phyloP scores from a whole-genome alignment of 768 basidiomycete genomes.

The Hydnum rufescens region DNA sequence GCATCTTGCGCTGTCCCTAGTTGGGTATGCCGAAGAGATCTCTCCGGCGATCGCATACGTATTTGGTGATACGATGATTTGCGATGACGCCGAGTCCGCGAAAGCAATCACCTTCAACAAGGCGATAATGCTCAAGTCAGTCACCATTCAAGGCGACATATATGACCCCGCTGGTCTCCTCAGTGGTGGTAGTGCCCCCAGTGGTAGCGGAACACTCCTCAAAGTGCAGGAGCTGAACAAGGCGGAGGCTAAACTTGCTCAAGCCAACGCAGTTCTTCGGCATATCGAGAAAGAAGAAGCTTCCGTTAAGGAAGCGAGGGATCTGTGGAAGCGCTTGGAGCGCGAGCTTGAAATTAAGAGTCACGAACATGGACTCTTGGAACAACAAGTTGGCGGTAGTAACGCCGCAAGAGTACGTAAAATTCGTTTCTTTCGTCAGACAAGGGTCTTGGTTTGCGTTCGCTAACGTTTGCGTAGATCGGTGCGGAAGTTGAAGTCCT shows the following conservation, averaged over 20 bases:
- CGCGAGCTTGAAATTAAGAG: constrained; percentile 73
- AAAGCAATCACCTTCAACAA: constrained; percentile 68
- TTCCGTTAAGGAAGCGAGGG: constrained; percentile 30
- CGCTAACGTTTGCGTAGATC: too few species aligned
- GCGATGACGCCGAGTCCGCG: constrained; percentile 71
- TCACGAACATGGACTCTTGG: constrained; percentile 64
- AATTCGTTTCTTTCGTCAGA: neutral
- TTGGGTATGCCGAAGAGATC: constrained; percentile 66
- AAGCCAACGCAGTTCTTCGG: constrained; percentile 28
- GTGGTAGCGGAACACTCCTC: constrained; percentile 48
- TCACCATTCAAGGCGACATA: constrained; percentile 86
- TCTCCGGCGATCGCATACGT: constrained; percentile 81
- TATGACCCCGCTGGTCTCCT: constrained; percentile 93
- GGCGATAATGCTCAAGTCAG: constrained; percentile 50
- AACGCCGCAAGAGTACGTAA: constrained; percentile 66
- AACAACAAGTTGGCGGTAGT: constrained; percentile 72
- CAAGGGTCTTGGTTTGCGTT: neutral
- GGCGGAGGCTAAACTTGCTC: constrained; percentile 37
- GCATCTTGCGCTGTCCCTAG: constrained; percentile 68
- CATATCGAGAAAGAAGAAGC: constrained; percentile 37
- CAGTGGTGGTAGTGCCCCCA: constrained; percentile 76
- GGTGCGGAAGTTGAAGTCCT: constrained; percentile 57
- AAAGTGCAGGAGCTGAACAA: constrained; percentile 67
- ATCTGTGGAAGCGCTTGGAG: constrained; percentile 37
- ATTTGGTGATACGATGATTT: constrained; percentile 83